Conservation (phyloP, 176 grass and related monocot genomes). For the Carex myosuroides region DNA sequence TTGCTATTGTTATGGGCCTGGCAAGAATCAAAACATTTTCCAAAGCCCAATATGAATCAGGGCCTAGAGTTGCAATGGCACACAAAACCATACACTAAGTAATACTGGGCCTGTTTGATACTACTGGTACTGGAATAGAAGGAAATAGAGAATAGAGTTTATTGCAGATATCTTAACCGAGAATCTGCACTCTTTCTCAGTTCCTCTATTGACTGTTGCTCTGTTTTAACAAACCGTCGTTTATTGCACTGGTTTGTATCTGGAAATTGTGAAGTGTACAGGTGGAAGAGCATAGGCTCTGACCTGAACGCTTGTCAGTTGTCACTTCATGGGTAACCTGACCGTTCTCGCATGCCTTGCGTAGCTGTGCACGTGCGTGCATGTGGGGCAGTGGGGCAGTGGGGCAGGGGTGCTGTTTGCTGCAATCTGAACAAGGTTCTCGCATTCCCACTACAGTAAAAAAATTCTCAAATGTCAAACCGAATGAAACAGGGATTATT, state of each 20-base stretch:
- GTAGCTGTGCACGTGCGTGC: neutral
- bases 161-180: too few species aligned
- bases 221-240: too few species aligned
- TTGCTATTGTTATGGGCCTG: neutral
- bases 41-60: neutral
- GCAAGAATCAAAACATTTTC: neutral
- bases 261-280: neutral
- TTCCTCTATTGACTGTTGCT: too few species aligned
- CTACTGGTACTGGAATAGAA: too few species aligned
- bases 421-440: neutral
- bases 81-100: too few species aligned
- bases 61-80: too few species aligned
- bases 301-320: neutral
- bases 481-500: neutral
- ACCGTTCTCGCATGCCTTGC: neutral
- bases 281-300: neutral
- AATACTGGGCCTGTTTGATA: too few species aligned
- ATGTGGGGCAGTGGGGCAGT: constrained; percentile 11
- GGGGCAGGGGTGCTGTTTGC: neutral
- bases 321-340: neutral
- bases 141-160: too few species aligned
- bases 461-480: neutral
- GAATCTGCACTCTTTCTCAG: too few species aligned
- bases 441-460: neutral
- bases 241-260: neutral